A percentile compares a stretch with the other conserved stretches of the same genome.
These are phyloP conservation scores for Aspergillus flavus DNA, from an alignment of 2,329 filamentous ascomycete species.

Conservation along the genomic window DNA sequence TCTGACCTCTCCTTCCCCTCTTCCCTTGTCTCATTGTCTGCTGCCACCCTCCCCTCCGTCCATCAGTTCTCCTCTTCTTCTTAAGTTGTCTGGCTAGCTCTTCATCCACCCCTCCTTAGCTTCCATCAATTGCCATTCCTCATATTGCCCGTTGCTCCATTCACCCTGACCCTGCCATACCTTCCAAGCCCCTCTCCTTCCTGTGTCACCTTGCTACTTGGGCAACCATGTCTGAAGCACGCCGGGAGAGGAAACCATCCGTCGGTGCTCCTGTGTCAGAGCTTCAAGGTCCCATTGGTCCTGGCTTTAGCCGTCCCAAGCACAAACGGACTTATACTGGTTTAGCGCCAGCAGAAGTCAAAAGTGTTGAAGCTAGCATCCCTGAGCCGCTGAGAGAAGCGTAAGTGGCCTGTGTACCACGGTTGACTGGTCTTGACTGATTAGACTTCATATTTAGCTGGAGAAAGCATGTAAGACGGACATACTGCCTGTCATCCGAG, in stretches of 20 bases:
- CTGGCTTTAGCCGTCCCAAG: slow-evolving; percentile 85
- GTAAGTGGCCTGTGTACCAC: slow-evolving; percentile 54
- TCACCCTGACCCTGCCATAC: neutral
- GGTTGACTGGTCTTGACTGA: slow-evolving; percentile 21
- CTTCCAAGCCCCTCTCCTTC: neutral
- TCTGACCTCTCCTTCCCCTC: slow-evolving; percentile 7
- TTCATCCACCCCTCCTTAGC: neutral
- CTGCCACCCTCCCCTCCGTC: neutral
- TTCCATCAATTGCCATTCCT: neutral
- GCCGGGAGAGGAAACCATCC: slow-evolving; percentile 77
- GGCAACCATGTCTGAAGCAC: slow-evolving; percentile 28
- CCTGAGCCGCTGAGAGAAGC: slow-evolving; percentile 85
- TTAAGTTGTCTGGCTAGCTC: neutral
- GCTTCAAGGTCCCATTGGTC: slow-evolving; percentile 82
- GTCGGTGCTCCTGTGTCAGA: slow-evolving; percentile 81
- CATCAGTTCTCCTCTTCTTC: neutral
- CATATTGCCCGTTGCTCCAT: neutral
- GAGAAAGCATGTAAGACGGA: slow-evolving; percentile 58
- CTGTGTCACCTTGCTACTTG: neutral
- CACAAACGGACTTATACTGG: slow-evolving; percentile 97
- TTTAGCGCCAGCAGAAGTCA: slow-evolving; percentile 88
- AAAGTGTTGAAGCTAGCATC: slow-evolving; percentile 86
- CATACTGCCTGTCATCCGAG: neutral
- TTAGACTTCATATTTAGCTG: slow-evolving; percentile 46
- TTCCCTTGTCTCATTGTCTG: neutral